phyloP scores from a whole-genome alignment of 2,329 filamentous ascomycete genomes.

The Xylaria arbuscula region DNA sequence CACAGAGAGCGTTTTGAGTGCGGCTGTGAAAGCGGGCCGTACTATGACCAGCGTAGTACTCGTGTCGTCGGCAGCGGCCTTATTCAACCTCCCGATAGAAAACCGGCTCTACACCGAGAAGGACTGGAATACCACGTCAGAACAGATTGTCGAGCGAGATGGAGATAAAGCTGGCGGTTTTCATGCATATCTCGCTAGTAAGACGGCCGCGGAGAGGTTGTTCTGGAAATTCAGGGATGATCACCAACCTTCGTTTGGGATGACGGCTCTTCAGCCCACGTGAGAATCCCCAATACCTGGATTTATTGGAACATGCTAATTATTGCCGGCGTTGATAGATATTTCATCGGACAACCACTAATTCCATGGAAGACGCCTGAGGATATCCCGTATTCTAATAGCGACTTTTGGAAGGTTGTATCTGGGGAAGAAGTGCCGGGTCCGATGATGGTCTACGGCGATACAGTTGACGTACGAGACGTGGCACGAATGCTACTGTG shows the following conservation, averaged over 20 bases:
- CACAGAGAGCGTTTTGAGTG: constrained; percentile 40
- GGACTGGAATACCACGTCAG: constrained; percentile 46
- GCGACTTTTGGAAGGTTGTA: constrained; percentile 41
- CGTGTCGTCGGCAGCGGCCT: constrained; percentile 45
- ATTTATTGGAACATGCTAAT: constrained; percentile 14
- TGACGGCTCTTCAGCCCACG: constrained; percentile 46
- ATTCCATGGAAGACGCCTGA: constrained; percentile 43
- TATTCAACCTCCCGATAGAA: constrained; percentile 42
- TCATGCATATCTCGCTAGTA: constrained; percentile 46
- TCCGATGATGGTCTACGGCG: constrained; percentile 41
- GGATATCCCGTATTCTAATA: constrained; percentile 42
- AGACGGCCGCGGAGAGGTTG: constrained; percentile 44
- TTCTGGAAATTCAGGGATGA: constrained; percentile 46
- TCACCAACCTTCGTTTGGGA: constrained; percentile 41
- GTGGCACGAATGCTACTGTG: constrained; percentile 47
- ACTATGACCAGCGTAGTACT: constrained; percentile 43
- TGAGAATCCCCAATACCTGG: constrained; percentile 24
- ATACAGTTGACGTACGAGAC: constrained; percentile 45
- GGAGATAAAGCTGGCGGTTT: constrained; percentile 40
- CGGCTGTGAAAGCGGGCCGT: constrained; percentile 40
- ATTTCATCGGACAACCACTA: constrained; percentile 46
- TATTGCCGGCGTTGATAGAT: constrained; percentile 31
- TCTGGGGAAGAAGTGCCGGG: constrained; percentile 40
- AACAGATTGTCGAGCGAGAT: constrained; percentile 34
- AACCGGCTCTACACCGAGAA: constrained; percentile 42